Evolutionary conservation across 2,329 filamentous ascomycete species (phyloP).

Genomic region (Cladosporium sp.): DNA sequence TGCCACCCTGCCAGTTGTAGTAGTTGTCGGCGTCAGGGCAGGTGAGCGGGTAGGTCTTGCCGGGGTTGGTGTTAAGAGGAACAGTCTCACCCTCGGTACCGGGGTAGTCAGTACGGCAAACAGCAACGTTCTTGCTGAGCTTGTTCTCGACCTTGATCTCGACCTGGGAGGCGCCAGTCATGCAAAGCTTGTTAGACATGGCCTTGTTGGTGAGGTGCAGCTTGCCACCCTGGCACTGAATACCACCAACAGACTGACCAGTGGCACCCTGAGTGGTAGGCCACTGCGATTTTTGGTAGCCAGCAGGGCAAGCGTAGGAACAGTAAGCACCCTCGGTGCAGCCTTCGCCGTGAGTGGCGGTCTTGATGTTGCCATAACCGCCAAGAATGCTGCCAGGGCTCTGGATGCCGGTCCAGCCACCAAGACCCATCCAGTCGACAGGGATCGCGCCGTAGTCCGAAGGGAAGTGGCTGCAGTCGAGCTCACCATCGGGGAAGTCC

Average conservation of each 20-base stretch:
- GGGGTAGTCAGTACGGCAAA: slow-evolving; percentile 96
- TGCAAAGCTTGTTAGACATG: slow-evolving; percentile 68
- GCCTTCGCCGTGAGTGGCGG: slow-evolving; percentile 59
- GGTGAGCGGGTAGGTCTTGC: slow-evolving; percentile 59
- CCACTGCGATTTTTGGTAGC: slow-evolving; percentile 92
- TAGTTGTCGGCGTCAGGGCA: slow-evolving; percentile 69
- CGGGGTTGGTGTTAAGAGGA: slow-evolving; percentile 62
- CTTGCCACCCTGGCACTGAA: slow-evolving; percentile 74
- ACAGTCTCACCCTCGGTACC: slow-evolving; percentile 86
- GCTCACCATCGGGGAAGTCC: slow-evolving; percentile 70
- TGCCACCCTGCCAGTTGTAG: slow-evolving; percentile 70
- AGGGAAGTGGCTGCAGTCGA: slow-evolving; percentile 72
- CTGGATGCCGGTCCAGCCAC: slow-evolving; percentile 80
- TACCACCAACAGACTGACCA: slow-evolving; percentile 81
- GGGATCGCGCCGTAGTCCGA: slow-evolving; percentile 73
- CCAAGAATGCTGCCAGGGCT: slow-evolving; percentile 25
- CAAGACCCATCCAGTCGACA: slow-evolving; percentile 63
- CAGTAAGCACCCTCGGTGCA: slow-evolving; percentile 69
- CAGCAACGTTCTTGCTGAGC: slow-evolving; percentile 59
- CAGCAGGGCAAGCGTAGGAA: slow-evolving; percentile 88
- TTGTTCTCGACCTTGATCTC: slow-evolving; percentile 70
- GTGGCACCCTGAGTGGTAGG: slow-evolving; percentile 71
- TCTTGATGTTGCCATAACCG: slow-evolving; percentile 53
- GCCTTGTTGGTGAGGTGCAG: slow-evolving; percentile 69
- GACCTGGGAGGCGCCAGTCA: slow-evolving; percentile 61